Conservation (phyloP, 106 monocot species). For the Alisma plantagoaquatica region DNA sequence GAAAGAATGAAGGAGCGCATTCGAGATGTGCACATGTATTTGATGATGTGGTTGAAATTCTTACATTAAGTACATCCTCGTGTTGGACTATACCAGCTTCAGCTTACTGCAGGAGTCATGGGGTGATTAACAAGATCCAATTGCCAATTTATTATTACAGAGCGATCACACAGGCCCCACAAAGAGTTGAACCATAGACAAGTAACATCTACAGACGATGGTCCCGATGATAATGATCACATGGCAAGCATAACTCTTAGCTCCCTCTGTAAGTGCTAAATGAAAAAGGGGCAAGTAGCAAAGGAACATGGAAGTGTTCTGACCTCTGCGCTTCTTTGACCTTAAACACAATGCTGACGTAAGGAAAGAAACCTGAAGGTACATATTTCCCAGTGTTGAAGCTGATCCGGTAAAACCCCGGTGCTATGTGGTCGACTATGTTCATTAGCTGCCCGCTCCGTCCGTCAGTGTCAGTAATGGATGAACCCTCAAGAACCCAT, state of each 20-base stretch:
- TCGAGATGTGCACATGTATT: no score
- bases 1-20: no score
- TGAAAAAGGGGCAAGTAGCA: constrained; percentile 76
- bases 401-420: constrained; percentile 61
- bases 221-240: no score
- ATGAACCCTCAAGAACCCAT: constrained; percentile 50
- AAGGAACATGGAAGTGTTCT: constrained; percentile 90
- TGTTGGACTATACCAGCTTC: no score
- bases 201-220: no score
- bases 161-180: no score
- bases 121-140: no score
- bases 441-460: constrained; percentile 57
- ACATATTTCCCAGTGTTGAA: constrained; percentile 66
- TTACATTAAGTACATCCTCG: no score
- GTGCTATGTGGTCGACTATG: constrained; percentile 28
- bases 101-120: no score
- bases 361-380: constrained; percentile 63
- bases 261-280: constrained; percentile 80
- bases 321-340: constrained; percentile 56
- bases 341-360: constrained; percentile 76
- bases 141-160: no score
- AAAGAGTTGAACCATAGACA: no score
- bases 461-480: constrained; percentile 64
- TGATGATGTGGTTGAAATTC: no score
- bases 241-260: constrained; percentile 17